Base-by-base conservation (phyloP, 768 basidiomycete species). In the Mrakia gelida region DNA sequence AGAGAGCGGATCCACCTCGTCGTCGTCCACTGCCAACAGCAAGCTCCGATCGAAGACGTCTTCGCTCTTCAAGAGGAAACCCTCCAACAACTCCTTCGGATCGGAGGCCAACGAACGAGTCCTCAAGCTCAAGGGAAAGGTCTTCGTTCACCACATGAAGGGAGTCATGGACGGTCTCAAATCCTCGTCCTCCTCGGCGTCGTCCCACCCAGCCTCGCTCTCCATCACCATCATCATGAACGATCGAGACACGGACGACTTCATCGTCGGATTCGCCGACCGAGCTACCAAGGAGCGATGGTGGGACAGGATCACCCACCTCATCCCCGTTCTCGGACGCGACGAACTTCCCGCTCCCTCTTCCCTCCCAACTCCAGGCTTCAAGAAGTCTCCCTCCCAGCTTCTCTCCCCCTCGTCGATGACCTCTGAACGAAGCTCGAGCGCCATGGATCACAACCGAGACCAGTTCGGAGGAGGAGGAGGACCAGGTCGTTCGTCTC, bases 211-310 rank as follows among this genome's bases (percentile, higher is more conserved):
- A 41, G 26, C 68, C 11, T 21, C 32, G 6, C 54, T 71, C 23
- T 61, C 30, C 32, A 96, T 99, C 82, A 92, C 94, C 81, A 98
- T 99, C 95, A 79, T 81, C 34, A 72, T 80, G 80, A 93, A 95
- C 85, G 96, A 98, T 83, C 94, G 96, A 82, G 87, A 88, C 52
- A 86, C 97, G 75, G 95, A 97, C 79, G 92, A 92, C 72, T 98
- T 99, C 86, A 96, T 98, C 84, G 88, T 99, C 68, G 91, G 94
- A 81, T 99, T 97, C 88, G 92, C 91, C 82, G 93, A 98, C 75
- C 90, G 92, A 43, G 86, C 90, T n/a, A 91, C 91, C 2, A 88
- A 97, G 77, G 94, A 98, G 82, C 88, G 91, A 0, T 98, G 97
- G 97, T 91, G 88, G 83, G 88, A 87, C 73, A 92, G 91, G 77